Conservation (phyloP, 306 rosid genomes). For the Corylus heterophylla region DNA sequence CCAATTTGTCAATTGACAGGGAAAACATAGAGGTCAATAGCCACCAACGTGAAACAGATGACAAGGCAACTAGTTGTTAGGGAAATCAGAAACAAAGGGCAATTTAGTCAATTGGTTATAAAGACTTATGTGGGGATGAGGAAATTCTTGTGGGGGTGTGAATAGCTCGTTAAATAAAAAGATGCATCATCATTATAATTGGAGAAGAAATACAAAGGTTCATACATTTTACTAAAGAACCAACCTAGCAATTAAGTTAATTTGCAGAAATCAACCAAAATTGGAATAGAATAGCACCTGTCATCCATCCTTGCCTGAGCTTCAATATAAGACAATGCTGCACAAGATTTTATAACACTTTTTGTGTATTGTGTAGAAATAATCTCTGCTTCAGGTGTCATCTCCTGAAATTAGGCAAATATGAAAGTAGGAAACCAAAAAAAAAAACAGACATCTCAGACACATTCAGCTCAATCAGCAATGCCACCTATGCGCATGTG, state of each 20-base stretch:
- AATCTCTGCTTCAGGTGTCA: slow-evolving; percentile 94
- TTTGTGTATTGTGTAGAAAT: slow-evolving; percentile 74
- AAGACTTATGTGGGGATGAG: background rate
- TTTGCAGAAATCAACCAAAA: slow-evolving; percentile 8
- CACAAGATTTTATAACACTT: slow-evolving; percentile 85
- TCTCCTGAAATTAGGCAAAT: slow-evolving; percentile 63
- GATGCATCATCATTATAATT: no score
- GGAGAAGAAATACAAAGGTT: background rate
- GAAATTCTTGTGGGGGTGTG: background rate
- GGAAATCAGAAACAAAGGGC: background rate
- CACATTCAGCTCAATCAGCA: background rate
- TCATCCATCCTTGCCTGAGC: slow-evolving; percentile 99
- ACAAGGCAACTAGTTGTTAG: background rate
- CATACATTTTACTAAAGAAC: background rate
- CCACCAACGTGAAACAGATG: background rate
- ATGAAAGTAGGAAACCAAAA: background rate
- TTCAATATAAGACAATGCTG: slow-evolving; percentile 92
- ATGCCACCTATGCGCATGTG: background rate
- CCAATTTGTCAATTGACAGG: background rate
- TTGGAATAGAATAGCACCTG: slow-evolving; percentile 56
- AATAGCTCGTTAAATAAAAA: background rate
- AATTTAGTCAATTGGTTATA: background rate
- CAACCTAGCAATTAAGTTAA: background rate
- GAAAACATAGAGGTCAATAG: background rate
- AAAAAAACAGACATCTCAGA: background rate